Evolutionary conservation across 2,329 filamentous ascomycete genomes (phyloP).

Genomic region (Alternaria brassicae): DNA sequence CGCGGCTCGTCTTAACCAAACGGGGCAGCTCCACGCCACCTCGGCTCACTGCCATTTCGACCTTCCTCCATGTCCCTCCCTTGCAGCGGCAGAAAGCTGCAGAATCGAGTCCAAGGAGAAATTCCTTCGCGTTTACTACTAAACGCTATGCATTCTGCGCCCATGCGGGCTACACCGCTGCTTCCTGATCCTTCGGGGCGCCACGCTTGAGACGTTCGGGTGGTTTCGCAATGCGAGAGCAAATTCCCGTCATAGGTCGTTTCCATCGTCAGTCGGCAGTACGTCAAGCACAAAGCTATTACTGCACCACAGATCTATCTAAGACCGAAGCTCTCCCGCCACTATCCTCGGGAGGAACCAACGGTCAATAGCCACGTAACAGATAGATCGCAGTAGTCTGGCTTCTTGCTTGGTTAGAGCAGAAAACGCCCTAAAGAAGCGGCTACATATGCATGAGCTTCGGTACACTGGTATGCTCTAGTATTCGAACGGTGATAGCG

Average conservation of each 20-base stretch:
- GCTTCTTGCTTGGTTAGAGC: neutral
- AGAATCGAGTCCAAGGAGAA: neutral
- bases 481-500: neutral
- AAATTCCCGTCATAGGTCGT: neutral
- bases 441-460: slow-evolving; percentile 4
- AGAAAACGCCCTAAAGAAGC: neutral
- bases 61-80: neutral
- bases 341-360: neutral
- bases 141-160: neutral
- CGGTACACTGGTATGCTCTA: neutral
- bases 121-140: neutral
- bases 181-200: neutral
- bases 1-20: neutral
- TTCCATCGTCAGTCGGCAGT: neutral
- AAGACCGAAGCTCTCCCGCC: neutral
- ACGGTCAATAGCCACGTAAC: slow-evolving; percentile 11
- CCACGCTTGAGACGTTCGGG: neutral
- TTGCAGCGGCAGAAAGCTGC: neutral
- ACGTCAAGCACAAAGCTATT: neutral
- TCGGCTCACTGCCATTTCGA: neutral
- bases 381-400: neutral
- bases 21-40: slow-evolving; percentile 2
- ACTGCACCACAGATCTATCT: neutral
- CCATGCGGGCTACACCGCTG: slow-evolving; percentile 3
- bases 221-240: neutral